Percentiles rank a stretch among this genome's conserved stretches.
phyloP scores from a whole-genome alignment of 2,329 filamentous ascomycete species.

The Dactylellina drechsleri region DNA sequence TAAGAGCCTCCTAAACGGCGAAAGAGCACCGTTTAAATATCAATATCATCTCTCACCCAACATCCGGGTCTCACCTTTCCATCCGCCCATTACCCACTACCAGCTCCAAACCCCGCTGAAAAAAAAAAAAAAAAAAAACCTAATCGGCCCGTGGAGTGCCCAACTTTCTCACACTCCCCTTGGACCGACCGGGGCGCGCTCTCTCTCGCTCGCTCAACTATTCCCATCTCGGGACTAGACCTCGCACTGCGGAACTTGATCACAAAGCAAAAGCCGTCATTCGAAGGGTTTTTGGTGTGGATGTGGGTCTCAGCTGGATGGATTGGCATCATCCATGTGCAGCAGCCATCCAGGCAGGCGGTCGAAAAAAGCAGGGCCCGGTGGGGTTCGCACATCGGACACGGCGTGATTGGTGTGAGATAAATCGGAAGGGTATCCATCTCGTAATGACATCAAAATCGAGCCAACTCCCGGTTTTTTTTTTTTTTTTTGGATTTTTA shows the following conservation, averaged over 20 bases:
- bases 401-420: slow-evolving; percentile 8
- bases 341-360: not conserved
- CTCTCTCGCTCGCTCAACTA: not conserved
- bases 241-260: slow-evolving; percentile 39
- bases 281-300: not conserved
- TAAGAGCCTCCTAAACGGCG: not conserved
- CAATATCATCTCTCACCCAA: no score
- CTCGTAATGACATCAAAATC: slow-evolving; percentile 1
- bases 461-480: not conserved
- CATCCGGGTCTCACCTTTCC: slow-evolving; percentile 7
- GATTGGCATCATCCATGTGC: not conserved
- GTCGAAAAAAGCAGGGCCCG: not conserved
- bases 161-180: no score
- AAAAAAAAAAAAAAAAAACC: not conserved
- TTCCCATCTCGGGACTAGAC: slow-evolving; percentile 23
- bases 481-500: not conserved
- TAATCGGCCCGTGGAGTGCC: no score
- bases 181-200: no score
- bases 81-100: slow-evolving; percentile 4
- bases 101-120: no score
- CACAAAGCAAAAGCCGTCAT: no score
- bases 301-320: not conserved
- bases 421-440: not conserved
- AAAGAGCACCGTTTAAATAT: not conserved
- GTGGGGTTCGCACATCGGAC: slow-evolving; percentile 2